Evolutionary conservation across 805 yeast species (phyloP), one percentile per base, ranked within the genome.

Genomic region (Starmerella cellae): DNA sequence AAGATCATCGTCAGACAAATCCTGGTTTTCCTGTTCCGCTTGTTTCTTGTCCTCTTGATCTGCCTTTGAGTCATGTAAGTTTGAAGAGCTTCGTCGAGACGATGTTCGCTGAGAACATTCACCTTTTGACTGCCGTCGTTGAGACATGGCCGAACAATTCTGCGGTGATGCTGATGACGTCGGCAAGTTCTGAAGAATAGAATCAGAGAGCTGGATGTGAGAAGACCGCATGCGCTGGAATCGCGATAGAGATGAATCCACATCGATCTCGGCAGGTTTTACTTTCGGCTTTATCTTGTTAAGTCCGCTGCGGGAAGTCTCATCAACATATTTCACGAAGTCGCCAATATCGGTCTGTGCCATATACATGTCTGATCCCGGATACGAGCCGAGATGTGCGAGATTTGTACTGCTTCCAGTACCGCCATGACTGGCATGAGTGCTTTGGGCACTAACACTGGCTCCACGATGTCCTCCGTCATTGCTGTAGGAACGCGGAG

Each of bases 321-420:
- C 54, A 34, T 82, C 91, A 35, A 82, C 72, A 68, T 79, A 65
- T 48, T 71, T 67, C 36, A 82, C 79, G 63, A 82, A 82, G 39
- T 79, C 82, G 45, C 78, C 69, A 17, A 82, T 65, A 20, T 58
- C 64, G 16, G 55, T 45, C 26, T 54, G 49, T 8, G 43, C 77
- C 34, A 66, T 56, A 50, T 68, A 68, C 10, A 70, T 24, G 28
- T 13, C 28, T 13, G 8, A 8, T 48, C 2, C 75, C 75, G 39
- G 64, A 56, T 8, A 61, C 62, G 8, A 63, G 65, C 36, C 54
- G 61, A 24, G 28, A 39, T n/a, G n/a, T 13, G 28, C 28, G 11
- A 24, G 28, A 13, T 24, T 17, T 16, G 21, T 16, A 21, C 8
- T 11, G 34, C 36, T 33, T 9, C 14, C 6, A 14, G n/a, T 11